Conservation (phyloP, 2,329 filamentous ascomycete species). For the Fusarium pininemorale region DNA sequence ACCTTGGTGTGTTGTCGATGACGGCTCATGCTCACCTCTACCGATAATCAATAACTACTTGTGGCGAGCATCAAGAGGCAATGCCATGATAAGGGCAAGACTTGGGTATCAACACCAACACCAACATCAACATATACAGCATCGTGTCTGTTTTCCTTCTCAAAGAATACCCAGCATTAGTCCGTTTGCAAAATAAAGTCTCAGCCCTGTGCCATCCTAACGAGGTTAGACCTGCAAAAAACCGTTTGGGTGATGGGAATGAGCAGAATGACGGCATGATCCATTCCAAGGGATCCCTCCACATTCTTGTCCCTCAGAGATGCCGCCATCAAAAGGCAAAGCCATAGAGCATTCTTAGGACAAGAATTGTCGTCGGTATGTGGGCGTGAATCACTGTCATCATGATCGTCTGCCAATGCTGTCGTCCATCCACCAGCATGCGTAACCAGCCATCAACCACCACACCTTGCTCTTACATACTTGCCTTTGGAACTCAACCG, state of each 20-base stretch:
- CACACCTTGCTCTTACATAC: background rate
- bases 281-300: slow-evolving; percentile 18
- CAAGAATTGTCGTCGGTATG: background rate
- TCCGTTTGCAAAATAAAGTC: slow-evolving; percentile 8
- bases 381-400: slow-evolving; percentile 4
- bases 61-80: background rate
- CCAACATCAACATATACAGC: background rate
- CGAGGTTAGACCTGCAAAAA: background rate
- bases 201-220: slow-evolving; percentile 18
- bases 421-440: slow-evolving; percentile 6
- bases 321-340: background rate
- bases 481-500: background rate
- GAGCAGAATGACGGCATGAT: slow-evolving; percentile 14
- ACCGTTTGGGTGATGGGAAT: background rate
- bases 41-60: background rate
- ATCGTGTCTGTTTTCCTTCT: background rate
- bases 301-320: slow-evolving; percentile 3
- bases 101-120: background rate
- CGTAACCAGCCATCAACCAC: background rate
- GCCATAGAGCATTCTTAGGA: background rate
- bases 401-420: background rate
- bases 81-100: background rate
- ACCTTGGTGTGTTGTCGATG: background rate
- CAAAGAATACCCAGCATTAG: background rate
- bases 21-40: background rate